phyloP scores from a whole-genome alignment of 495 filamentous ascomycete genomes.

The Penicillium longicatenatum region DNA sequence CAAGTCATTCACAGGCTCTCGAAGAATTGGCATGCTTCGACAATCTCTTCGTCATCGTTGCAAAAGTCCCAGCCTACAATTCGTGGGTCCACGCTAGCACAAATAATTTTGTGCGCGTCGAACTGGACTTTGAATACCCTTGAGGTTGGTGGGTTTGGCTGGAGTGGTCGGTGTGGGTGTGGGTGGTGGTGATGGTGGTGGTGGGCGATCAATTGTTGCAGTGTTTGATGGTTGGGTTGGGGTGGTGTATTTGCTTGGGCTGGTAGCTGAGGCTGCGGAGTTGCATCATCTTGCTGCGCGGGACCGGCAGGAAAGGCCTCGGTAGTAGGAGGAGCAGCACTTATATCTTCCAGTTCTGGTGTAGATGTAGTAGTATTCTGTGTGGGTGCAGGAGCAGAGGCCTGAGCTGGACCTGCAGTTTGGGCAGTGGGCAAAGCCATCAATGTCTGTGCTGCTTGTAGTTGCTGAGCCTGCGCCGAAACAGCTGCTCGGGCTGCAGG shows the following conservation, averaged over 20 bases:
- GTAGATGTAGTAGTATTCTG: neutral
- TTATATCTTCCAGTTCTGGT: neutral
- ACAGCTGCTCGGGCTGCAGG: conserved; percentile 21
- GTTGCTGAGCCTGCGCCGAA: conserved; percentile 28
- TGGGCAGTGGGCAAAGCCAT: conserved; percentile 16
- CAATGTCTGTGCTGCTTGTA: conserved; percentile 28
- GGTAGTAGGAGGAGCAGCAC: neutral
- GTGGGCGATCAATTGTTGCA: conserved; percentile 12
- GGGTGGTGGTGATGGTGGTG: conserved; percentile 26
- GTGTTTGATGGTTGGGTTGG: conserved; percentile 8
- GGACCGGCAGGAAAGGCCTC: neutral
- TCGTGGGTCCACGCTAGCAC: conserved; percentile 83
- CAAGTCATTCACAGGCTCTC: conserved; percentile 28
- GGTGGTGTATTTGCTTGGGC: neutral
- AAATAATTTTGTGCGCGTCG: conserved; percentile 90
- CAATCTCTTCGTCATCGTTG: conserved; percentile 79
- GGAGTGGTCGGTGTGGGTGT: conserved; percentile 11
- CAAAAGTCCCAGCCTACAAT: conserved; percentile 99
- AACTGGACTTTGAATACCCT: conserved; percentile 98
- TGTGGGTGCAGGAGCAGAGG: neutral
- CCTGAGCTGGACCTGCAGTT: conserved; percentile 2
- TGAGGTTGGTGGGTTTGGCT: conserved; percentile 38
- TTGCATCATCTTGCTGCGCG: conserved; percentile 4
- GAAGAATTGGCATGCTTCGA: conserved; percentile 81
- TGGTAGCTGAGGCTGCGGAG: conserved; percentile 2